Base-by-base conservation (phyloP, 495 filamentous ascomycete genomes). In the Penicillium coprophilum region DNA sequence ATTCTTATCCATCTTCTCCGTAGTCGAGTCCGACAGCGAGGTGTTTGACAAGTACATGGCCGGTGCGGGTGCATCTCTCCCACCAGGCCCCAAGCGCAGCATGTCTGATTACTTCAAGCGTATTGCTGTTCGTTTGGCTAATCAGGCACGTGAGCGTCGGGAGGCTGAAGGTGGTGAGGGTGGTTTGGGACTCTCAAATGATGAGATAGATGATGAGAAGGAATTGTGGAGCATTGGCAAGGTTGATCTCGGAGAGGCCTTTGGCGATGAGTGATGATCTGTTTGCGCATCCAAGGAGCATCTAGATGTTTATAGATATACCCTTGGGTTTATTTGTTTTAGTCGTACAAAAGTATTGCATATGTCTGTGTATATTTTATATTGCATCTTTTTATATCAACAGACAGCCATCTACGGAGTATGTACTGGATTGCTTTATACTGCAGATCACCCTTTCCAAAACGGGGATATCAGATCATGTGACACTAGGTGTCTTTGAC, bases 81-180 rank as follows among this genome's bases (percentile, higher is more conserved):
- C 82, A 4, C 76, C 88, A 0, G 85, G 81, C 9, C 82, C 81
- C 30, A 95, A 95, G 80, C 77, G 94, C 53, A 92, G 89, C 68
- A 97, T 97, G 90, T 83, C 87, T 43, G 94, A 98, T 64, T 98
- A 98, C 74, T 97, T 97, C 76, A 96, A 96, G 79, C 81, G 95
- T 15, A 86, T 97, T 41, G 90, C 89, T 13, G 70, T 96, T 53
- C 81, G 92, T 62, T 72, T 97, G 19, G 92, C 86, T 2, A 82
- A 73, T 50, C 94, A 96, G 68, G 90, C 91, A 1, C 80, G 90
- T 58, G 94, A 97, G 70, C 80, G 92, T 63, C 88, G 80, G 65
- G 90, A 95, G 62, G 95, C 95, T 8, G 90, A 96, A 68, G 92
- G 91, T 47, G 94, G 92, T 6, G 81, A 86, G 51, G 92, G 92